Base-by-base conservation (phyloP, 495 filamentous ascomycete genomes). In the Echria macrotheca region DNA sequence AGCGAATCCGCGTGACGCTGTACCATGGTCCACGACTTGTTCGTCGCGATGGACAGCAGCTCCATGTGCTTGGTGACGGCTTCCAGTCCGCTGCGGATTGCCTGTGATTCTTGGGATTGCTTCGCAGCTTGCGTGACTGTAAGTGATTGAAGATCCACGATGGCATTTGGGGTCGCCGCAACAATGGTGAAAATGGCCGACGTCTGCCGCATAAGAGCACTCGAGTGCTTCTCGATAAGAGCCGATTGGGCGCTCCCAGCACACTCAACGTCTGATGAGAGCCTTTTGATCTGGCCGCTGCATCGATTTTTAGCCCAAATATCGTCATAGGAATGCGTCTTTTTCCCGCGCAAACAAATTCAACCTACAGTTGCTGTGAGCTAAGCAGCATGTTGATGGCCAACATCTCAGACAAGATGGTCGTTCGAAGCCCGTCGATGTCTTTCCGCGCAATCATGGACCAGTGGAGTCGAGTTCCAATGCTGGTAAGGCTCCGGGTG, bases 361-460 rank as follows among this genome's bases (percentile, higher is more conserved):
- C 25, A 43, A 39, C 24, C 35, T 26, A 45, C 23, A 54, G 53
- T 44, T 53, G 41, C 38, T 24, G 38, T 5, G 18, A 23, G 21
- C 51, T 39, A 1, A 54, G 35, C n/a, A 56, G 40, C 39, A 48
- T 54, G 50, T 54, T 56, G 18, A 56, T 54, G 11, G 53, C 41
- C 17, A 47, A 14, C 49, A 53, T 56, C 31, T 46, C 50, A 10
- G 52, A 47, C 18, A 55, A 14, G 18, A 56, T 37, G 3, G 44
- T 44, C 31, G n/a, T 47, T 3, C 53, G 19, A 15, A 56, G 15
- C 18, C 33, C 53, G 24, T 56, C 53, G 4, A 54, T 24, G 21
- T 56, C 53, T 36, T 56, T 56, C 6, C 42, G 40, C 14, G 40
- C 21, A 29, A 56, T 56, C 49, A 56, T 25, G 19, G 50, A 56